Evolutionary conservation across 2,329 filamentous ascomycete genomes (phyloP), one percentile per base, ranked within the genome.

Genomic region (Colletotrichum sojae): DNA sequence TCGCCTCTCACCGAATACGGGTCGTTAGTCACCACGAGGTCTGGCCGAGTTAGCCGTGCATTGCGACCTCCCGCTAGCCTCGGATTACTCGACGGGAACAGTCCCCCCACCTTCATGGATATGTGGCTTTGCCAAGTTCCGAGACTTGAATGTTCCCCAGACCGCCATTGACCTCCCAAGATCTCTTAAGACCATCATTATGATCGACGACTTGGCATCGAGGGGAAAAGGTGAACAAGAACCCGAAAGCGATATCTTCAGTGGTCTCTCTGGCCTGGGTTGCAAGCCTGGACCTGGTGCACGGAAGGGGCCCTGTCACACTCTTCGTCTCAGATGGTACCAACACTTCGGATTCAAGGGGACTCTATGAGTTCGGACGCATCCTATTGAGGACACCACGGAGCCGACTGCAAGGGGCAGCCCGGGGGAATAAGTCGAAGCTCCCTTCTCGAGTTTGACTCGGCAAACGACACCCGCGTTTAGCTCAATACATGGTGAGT

Each of bases 301-400:
- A 66, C 66, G 40, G 62, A 52, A 36, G 55, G 6, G n/a, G 49
- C 31, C 20, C 51, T 69, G 55, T 27, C 55, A 61, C 66, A 54
- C 12, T 25, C 25, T 36, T 16, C 56, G 66, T 69, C 66, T 66
- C 66, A 56, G 49, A 48, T 39, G 13, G 10, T 40, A 20, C 36
- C n/a, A 56, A 49, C 4, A 66, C 45, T 51, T 69, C 49, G 51
- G 66, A 60, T 60, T 52, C 27, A 60, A 55, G 55, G 43, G 53
- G n/a, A 18, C 20, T 31, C 5, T 16, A 5, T 52, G 13, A 69
- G 66, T 69, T 69, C 62, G 66, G 66, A 66, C 45, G 66, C 40
- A 43, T 6, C 40, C 40, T 15, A 43, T 43, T 5, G 40, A 10
- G 40, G 15, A 15, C n/a, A 2, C 40, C 13, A 43, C 40, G 40